Percentiles rank a stretch among this genome's conserved stretches.
Conservation (phyloP, 345 rosid genomes). For the thale cress (Arabidopsis thaliana) region TAIR10.1 NC_003071.7:622501-623000, state of each 20-base stretch:
- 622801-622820: background rate
- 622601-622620: slow-evolving; percentile 82
- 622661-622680: slow-evolving; percentile 80
- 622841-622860: slow-evolving; percentile 70
- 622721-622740: slow-evolving; percentile 94
- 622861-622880: slow-evolving; percentile 64
- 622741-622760: slow-evolving; percentile 57
- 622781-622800: background rate
- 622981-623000: slow-evolving; percentile 45
- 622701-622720: slow-evolving; percentile 96
- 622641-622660: slow-evolving; percentile 95
- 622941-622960: slow-evolving; percentile 71
- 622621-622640: slow-evolving; percentile 98
- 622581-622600: slow-evolving; percentile 98
- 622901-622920: slow-evolving; percentile 62
- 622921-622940: slow-evolving; percentile 64
- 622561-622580: slow-evolving; percentile 86
- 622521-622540: slow-evolving; percentile 91
- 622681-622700: slow-evolving; percentile 92
- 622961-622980: slow-evolving; percentile 61
- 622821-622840: slow-evolving; percentile 84
- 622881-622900: slow-evolving; percentile 75
- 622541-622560: slow-evolving; percentile 90
- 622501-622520: slow-evolving; percentile 12
- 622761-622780: background rate